Percentiles rank a stretch among this genome's conserved stretches.
Evolutionary conservation across 768 basidiomycete genomes (phyloP).

Genomic region (Phaffia australis): DNA sequence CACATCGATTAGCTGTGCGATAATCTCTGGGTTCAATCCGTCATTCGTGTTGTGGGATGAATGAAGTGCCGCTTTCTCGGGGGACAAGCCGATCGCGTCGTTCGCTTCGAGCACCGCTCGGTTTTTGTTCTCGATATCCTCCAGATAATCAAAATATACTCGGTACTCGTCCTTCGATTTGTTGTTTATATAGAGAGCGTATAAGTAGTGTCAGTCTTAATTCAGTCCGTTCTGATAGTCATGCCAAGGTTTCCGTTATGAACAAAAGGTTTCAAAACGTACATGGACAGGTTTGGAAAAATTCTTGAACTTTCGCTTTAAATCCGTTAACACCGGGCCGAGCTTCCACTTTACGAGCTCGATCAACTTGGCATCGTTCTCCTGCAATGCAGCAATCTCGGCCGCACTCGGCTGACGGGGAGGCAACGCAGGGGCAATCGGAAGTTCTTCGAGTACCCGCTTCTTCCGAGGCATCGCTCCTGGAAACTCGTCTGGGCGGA

Average conservation of each 20-base stretch:
- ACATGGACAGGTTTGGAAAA: constrained; percentile 73
- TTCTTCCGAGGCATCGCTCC: constrained; percentile 76
- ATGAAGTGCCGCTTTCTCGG: not conserved
- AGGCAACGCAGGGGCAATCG: constrained; percentile 78
- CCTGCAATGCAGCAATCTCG: constrained; percentile 69
- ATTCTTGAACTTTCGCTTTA: constrained; percentile 84
- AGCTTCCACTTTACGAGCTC: constrained; percentile 80
- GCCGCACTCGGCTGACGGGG: constrained; percentile 69
- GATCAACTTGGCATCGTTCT: constrained; percentile 64
- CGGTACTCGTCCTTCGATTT: not conserved
- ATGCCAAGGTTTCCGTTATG: not conserved
- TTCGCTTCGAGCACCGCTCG: constrained; percentile 1
- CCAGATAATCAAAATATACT: constrained; percentile 43
- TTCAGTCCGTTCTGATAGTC: not conserved
- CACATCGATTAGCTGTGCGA: not conserved
- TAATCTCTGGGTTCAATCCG: not conserved
- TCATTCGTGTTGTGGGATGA: not conserved
- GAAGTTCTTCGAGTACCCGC: constrained; percentile 72
- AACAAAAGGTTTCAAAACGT: constrained; percentile 34
- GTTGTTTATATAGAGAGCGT: not conserved
- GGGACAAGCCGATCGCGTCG: constrained; percentile 2
- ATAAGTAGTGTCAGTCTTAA: not conserved
- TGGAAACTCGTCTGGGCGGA: constrained; percentile 76
- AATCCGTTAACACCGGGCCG: constrained; percentile 73
- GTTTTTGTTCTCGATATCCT: constrained; percentile 55